Conservation (phyloP, 805 yeast genomes). For the Starmerella khaoyaiensis region DNA sequence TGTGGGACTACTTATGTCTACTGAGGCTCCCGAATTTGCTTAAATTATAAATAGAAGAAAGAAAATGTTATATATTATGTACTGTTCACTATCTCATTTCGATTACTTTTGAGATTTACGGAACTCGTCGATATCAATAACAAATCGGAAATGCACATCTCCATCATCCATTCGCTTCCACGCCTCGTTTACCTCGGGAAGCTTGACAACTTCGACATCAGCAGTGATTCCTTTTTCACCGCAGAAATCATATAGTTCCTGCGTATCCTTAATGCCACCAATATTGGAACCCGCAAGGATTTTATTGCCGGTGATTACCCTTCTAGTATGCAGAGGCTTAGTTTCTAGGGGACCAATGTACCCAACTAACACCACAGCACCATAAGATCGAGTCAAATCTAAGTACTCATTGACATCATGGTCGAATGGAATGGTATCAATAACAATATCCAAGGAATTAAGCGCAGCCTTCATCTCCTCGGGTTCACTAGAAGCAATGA, state of each 20-base stretch:
- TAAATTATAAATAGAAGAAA: neutral
- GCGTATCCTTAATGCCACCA: conserved; percentile 54
- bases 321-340: conserved; percentile 35
- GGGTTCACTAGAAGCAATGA: conserved; percentile 37
- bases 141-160: conserved; percentile 18
- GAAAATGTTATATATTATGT: neutral
- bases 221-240: conserved; percentile 45
- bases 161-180: conserved; percentile 14
- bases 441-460: conserved; percentile 37
- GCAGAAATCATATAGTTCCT: conserved; percentile 53
- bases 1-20: conserved; percentile 94
- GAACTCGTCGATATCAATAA: conserved; percentile 12
- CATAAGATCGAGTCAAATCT: conserved; percentile 42
- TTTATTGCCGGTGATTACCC: conserved; percentile 35
- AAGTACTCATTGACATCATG: conserved; percentile 40
- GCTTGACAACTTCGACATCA: conserved; percentile 51
- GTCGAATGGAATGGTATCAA: conserved; percentile 40
- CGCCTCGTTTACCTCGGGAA: conserved; percentile 24
- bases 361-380: conserved; percentile 52
- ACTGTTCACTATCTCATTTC: no score
- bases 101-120: neutral
- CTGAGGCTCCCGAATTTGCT: conserved; percentile 78
- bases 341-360: conserved; percentile 33
- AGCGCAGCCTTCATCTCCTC: conserved; percentile 28
- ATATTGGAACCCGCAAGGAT: conserved; percentile 35